phyloP scores from a whole-genome alignment of 768 basidiomycete species.

The Pleurotus tuber-regium region DNA sequence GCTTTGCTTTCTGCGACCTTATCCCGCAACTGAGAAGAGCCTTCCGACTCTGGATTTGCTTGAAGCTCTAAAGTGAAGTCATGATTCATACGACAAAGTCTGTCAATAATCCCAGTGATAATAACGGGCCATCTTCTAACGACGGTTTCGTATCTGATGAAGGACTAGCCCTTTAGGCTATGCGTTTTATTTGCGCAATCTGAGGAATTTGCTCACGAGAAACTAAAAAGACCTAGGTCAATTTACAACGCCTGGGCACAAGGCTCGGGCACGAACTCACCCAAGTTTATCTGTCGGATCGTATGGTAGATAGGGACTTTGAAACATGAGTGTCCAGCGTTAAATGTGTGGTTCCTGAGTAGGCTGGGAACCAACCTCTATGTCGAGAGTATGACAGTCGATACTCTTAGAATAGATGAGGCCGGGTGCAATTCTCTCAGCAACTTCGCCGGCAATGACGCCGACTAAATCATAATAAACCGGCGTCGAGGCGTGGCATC shows the following conservation, averaged over 20 bases:
- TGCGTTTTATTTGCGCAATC: too few relatives aligned
- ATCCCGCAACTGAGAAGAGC: conserved; percentile 27
- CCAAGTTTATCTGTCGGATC: conserved; percentile 69
- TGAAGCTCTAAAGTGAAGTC: conserved; percentile 44
- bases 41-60: conserved; percentile 14
- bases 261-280: conserved; percentile 33
- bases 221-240: conserved; percentile 3
- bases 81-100: conserved; percentile 69
- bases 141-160: conserved; percentile 73
- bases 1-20: conserved; percentile 72
- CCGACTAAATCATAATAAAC: too few relatives aligned
- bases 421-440: too few relatives aligned
- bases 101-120: conserved; percentile 76
- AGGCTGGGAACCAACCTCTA: too few relatives aligned
- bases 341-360: too few relatives aligned
- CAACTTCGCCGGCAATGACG: too few relatives aligned
- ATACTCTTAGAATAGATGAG: too few relatives aligned
- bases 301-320: conserved; percentile 63
- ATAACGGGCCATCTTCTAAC: conserved; percentile 82
- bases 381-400: too few relatives aligned
- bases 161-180: too few relatives aligned
- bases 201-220: conserved; percentile 44
- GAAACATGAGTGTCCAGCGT: conserved; percentile 38
- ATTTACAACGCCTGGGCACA: too few relatives aligned
- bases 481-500: too few relatives aligned